Conservation (phyloP, 768 basidiomycete species). For the Pleurotus tuber-regium region DNA sequence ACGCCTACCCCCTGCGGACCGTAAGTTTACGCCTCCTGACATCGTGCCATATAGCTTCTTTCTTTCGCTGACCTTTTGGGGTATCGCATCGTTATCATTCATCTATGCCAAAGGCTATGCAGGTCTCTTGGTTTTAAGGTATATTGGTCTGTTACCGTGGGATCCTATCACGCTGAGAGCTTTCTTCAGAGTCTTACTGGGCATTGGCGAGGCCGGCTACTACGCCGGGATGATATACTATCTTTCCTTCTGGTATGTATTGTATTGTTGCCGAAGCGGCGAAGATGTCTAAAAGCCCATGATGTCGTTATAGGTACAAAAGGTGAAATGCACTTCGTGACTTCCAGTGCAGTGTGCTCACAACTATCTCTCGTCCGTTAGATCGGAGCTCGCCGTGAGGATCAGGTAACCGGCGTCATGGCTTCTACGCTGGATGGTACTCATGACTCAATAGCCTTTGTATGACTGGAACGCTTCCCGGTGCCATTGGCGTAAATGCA, state of each 20-base stretch:
- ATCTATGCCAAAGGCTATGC: conserved; percentile 55
- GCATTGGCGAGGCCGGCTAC: conserved; percentile 60
- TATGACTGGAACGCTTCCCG: conserved; percentile 58
- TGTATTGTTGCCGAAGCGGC: too few relatives aligned
- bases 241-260: conserved; percentile 52
- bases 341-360: not conserved
- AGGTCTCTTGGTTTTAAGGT: conserved; percentile 47
- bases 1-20: not conserved
- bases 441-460: conserved; percentile 37
- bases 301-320: conserved; percentile 6
- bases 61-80: conserved; percentile 51
- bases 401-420: too few relatives aligned
- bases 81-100: conserved; percentile 48
- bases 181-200: conserved; percentile 45
- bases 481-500: conserved; percentile 50
- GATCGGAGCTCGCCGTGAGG: conserved; percentile 48
- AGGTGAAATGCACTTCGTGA: not conserved
- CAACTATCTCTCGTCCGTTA: conserved; percentile 14
- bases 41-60: conserved; percentile 41
- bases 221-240: conserved; percentile 64
- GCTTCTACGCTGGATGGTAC: too few relatives aligned
- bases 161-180: not conserved
- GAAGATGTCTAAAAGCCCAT: too few relatives aligned
- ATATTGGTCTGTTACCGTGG: conserved; percentile 1
- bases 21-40: not conserved